A percentile compares a stretch with the other conserved stretches of the same genome.
Evolutionary conservation across 1,284 basidiomycete genomes (phyloP).

Genomic region (Exobasidium rhododendri): DNA sequence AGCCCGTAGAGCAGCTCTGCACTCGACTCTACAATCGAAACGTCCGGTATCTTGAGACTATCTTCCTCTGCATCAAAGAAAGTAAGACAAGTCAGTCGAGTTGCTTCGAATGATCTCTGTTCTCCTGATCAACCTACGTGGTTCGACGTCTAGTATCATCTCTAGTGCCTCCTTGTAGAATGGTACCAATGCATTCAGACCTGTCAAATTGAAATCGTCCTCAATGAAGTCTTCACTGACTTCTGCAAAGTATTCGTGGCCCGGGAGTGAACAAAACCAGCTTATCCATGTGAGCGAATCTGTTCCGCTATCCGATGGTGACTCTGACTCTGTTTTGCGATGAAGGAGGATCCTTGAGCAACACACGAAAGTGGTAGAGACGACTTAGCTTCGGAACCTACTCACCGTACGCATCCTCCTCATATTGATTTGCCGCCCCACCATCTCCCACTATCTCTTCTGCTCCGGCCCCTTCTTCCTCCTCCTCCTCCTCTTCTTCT

Average conservation of each 20-base stretch:
- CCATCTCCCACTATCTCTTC: slow-evolving; percentile 14
- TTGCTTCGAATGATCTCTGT: neutral
- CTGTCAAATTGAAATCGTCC: slow-evolving; percentile 98
- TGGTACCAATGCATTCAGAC: slow-evolving; percentile 85
- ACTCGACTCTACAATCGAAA: slow-evolving; percentile 95
- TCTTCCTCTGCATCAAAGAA: slow-evolving; percentile 68
- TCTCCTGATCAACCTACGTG: no score
- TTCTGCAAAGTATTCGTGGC: slow-evolving; percentile 87
- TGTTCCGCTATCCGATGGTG: slow-evolving; percentile 49
- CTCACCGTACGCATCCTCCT: slow-evolving; percentile 22
- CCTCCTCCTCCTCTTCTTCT: slow-evolving; percentile 25
- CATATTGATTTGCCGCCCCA: slow-evolving; percentile 8
- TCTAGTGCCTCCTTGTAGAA: slow-evolving; percentile 99
- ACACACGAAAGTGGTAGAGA: neutral
- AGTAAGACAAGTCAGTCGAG: slow-evolving; percentile 5
- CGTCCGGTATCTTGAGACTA: slow-evolving; percentile 72
- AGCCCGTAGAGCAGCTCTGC: slow-evolving; percentile 96
- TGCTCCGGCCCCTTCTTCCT: slow-evolving; percentile 19
- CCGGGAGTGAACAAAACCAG: slow-evolving; percentile 97
- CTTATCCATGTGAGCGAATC: slow-evolving; percentile 80
- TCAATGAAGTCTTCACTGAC: slow-evolving; percentile 98
- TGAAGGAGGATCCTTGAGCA: neutral
- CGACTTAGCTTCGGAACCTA: neutral
- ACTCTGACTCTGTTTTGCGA: slow-evolving; percentile 23
- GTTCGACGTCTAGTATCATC: slow-evolving; percentile 99